A percentile compares a stretch with the other conserved stretches of the same genome.
Evolutionary conservation across 2,329 filamentous ascomycete species (phyloP).

Genomic region (Camillea tinctor): DNA sequence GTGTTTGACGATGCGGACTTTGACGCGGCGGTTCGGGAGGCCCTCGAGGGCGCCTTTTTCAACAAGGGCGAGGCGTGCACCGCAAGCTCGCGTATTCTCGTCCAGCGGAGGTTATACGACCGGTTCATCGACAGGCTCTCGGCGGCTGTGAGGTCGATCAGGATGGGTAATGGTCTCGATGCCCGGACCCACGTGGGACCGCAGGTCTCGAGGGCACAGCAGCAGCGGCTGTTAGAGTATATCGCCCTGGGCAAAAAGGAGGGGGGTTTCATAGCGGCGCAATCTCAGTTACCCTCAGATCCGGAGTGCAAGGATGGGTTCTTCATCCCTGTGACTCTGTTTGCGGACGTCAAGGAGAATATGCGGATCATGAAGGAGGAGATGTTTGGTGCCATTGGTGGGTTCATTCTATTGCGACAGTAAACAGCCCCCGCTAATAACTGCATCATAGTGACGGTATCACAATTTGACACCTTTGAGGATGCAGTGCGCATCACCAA

Average conservation of each 20-base stretch:
- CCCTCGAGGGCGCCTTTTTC: constrained; percentile 66
- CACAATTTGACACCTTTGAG: constrained; percentile 36
- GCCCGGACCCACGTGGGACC: constrained; percentile 79
- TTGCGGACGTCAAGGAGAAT: constrained; percentile 72
- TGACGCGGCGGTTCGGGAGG: constrained; percentile 71
- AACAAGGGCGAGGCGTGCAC: constrained; percentile 66
- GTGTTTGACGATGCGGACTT: constrained; percentile 75
- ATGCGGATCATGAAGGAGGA: constrained; percentile 91
- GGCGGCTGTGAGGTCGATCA: constrained; percentile 52
- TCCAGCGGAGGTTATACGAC: constrained; percentile 82
- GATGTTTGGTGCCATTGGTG: constrained; percentile 64
- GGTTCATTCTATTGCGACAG: constrained; percentile 43
- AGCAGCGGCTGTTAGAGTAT: constrained; percentile 79
- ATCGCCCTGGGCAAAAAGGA: constrained; percentile 64
- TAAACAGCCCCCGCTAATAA: constrained; percentile 64
- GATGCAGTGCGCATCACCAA: constrained; percentile 38
- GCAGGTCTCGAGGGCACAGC: constrained; percentile 77
- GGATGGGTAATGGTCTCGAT: constrained; percentile 78
- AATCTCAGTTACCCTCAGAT: constrained; percentile 57
- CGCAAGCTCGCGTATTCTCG: constrained; percentile 77
- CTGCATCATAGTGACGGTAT: constrained; percentile 56
- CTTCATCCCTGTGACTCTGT: constrained; percentile 88
- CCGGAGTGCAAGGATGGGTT: constrained; percentile 66
- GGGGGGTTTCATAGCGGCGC: constrained; percentile 59
- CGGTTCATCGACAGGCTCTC: constrained; percentile 74